Evolutionary conservation across 192 early-diverging fungal species (phyloP), one percentile per base, ranked within the genome.

Genomic region (Dissophora ornata): DNA sequence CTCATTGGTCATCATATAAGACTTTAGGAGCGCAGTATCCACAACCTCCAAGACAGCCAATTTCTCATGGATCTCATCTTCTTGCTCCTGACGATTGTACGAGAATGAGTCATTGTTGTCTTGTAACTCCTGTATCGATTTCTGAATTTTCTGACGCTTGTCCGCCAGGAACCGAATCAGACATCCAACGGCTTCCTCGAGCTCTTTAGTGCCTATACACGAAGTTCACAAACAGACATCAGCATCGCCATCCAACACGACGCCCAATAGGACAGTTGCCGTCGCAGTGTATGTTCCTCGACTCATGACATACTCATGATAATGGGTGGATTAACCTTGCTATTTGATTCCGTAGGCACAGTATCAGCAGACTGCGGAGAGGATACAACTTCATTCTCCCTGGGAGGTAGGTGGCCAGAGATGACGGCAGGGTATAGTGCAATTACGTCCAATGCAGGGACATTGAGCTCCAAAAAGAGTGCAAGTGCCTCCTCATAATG

Each of bases 81-180:
- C 79, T 26, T 88, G 54, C 18, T 81, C 63, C 11, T 55, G 29
- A 4, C 64, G 71, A 30, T 16, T 53, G 32, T 67, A 63, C 16
- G 60, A 63, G 22, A 64, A 63, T 40, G 70, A 60, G 13, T 81
- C 80, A 15, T 48, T 67, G 25, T 53, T 51, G 33, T 71, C 52
- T 11, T 79, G 69, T 8, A 65, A 18, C 13, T 29, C 51, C 16
- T 69, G 61, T 0, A 89, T 55, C 7, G 83, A 71, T 53, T 88
- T 88, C 24, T 89, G 82, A 32, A 95, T 80, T 66, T 90, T 90
- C 36, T 90, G 87, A 1, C 96, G 90, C 54, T 94, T 93, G 52
- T 93, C 92, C 8, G 94, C 94, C 52, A 98, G 80, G 71, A 96
- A 98, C 29, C 93, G 88, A 81, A 96, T 91, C 40, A 98, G 70